Conservation (phyloP, 164 flowering plant genomes). For the Hamamelis virginiana region DNA sequence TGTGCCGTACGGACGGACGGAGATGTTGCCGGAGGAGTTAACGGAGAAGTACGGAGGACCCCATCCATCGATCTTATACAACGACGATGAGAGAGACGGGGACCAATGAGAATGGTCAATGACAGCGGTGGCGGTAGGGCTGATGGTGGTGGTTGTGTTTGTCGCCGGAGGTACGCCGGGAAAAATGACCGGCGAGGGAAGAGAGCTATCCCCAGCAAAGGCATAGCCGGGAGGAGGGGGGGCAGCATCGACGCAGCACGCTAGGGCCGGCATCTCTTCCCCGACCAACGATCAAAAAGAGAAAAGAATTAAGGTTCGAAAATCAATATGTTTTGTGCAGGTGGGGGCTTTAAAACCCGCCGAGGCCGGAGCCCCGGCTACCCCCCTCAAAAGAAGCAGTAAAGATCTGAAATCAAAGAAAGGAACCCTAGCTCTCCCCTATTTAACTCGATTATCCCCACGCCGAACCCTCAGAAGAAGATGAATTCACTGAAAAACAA, state of each 20-base stretch:
- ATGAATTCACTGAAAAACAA: neutral
- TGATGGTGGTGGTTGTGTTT: conserved; percentile 22
- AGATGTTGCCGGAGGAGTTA: conserved; percentile 71
- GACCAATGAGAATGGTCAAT: conserved; percentile 51
- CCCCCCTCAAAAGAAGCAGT: conserved; percentile 99
- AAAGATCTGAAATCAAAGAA: conserved; percentile 32
- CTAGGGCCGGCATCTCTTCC: conserved; percentile 91
- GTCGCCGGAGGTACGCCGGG: conserved; percentile 33
- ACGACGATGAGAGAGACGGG: conserved; percentile 61
- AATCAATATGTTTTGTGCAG: conserved; percentile 45
- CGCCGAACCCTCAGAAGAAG: conserved; percentile 61
- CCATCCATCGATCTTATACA: conserved; percentile 79
- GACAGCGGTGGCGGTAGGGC: conserved; percentile 1
- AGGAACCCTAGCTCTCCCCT: conserved; percentile 40
- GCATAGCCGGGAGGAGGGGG: conserved; percentile 65
- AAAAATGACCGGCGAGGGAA: conserved; percentile 46
- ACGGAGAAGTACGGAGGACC: conserved; percentile 91
- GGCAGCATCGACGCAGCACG: conserved; percentile 65
- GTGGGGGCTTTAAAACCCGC: conserved; percentile 98
- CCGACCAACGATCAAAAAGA: conserved; percentile 24
- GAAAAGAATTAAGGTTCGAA: neutral
- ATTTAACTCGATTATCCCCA: conserved; percentile 45
- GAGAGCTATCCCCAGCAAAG: conserved; percentile 57
- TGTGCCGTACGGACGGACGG: conserved; percentile 67
- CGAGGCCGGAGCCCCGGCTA: conserved; percentile 99